These are phyloP conservation scores for Kickxella alabastrina DNA, from an alignment of 192 early-diverging fungal genomes.

Conservation along the genomic window DNA sequence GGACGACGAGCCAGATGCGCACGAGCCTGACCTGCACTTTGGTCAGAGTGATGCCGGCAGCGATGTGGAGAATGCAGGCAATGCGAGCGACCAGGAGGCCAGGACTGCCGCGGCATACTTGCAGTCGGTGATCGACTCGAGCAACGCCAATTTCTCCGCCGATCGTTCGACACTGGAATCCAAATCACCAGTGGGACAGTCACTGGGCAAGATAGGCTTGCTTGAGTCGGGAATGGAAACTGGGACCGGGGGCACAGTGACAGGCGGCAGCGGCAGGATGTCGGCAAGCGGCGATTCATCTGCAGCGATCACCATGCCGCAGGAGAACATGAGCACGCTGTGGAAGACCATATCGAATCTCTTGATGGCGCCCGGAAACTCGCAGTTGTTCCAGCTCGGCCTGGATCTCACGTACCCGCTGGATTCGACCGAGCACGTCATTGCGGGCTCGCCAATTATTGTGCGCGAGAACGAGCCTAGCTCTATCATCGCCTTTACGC, in stretches of 20 bases:
- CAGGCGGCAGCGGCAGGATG: conserved; percentile 1
- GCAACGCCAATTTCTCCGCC: not conserved
- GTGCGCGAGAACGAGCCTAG: conserved; percentile 90
- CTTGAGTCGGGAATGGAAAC: conserved; percentile 21
- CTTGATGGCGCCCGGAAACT: conserved; percentile 29
- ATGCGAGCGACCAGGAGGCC: conserved; percentile 14
- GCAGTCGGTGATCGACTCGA: conserved; percentile 19
- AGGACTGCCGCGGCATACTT: conserved; percentile 16
- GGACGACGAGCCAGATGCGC: conserved; percentile 34
- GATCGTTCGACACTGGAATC: not conserved
- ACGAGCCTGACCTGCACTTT: conserved; percentile 48
- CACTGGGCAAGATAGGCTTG: conserved; percentile 25
- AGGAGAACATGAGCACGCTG: conserved; percentile 35
- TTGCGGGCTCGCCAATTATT: conserved; percentile 80
- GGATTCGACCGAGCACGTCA: conserved; percentile 76
- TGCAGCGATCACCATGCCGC: conserved; percentile 9
- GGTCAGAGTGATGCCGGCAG: conserved; percentile 44
- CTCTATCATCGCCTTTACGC: conserved; percentile 87
- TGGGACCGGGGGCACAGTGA: not conserved
- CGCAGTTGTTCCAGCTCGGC: conserved; percentile 45
- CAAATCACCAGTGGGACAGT: not conserved
- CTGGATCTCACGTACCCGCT: conserved; percentile 49
- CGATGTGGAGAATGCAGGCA: conserved; percentile 21
- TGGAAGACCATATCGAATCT: conserved; percentile 46
- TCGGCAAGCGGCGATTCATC: conserved; percentile 14